phyloP scores from a whole-genome alignment of 2,329 filamentous ascomycete species.

The Dothideomycetes sp. region DNA sequence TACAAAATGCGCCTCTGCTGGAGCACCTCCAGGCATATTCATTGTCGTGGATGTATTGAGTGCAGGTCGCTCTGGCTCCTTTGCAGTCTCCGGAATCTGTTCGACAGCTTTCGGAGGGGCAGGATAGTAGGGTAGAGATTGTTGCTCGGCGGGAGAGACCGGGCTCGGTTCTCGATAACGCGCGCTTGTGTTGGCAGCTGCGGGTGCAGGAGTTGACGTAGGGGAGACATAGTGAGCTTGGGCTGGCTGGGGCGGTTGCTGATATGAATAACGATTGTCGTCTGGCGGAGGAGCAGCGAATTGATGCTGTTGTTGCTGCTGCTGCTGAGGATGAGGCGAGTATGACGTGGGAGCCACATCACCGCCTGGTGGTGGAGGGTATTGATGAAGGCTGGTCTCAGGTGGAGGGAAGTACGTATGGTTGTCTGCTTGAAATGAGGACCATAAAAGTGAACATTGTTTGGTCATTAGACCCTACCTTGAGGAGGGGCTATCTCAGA shows the following conservation, averaged over 20 bases:
- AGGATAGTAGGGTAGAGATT: slow-evolving; percentile 28
- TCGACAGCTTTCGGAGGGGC: slow-evolving; percentile 26
- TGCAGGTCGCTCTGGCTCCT: slow-evolving; percentile 15
- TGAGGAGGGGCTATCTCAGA: slow-evolving; percentile 7
- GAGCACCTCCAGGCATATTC: slow-evolving; percentile 30
- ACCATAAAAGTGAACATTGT: background rate
- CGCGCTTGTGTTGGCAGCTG: slow-evolving; percentile 5
- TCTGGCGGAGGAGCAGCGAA: slow-evolving; percentile 11
- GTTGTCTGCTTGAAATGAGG: slow-evolving; percentile 4
- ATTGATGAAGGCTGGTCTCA: slow-evolving; percentile 1
- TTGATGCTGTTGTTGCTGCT: slow-evolving; percentile 12
- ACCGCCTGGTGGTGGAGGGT: slow-evolving; percentile 3
- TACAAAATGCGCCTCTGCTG: slow-evolving; percentile 48
- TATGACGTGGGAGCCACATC: slow-evolving; percentile 2
- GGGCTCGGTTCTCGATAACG: slow-evolving; percentile 3
- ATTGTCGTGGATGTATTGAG: slow-evolving; percentile 24
- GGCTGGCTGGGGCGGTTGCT: background rate
- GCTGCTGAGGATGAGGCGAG: slow-evolving; percentile 10
- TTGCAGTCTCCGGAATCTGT: slow-evolving; percentile 24
- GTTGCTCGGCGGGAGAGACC: slow-evolving; percentile 17
- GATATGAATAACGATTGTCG: slow-evolving; percentile 3
- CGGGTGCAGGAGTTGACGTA: slow-evolving; percentile 6
- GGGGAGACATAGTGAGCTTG: slow-evolving; percentile 11
- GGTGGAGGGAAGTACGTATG: slow-evolving; percentile 13
- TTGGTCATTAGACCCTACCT: background rate